Evolutionary conservation across 805 yeast species (phyloP), one percentile per base, ranked within the genome.

Genomic region (Candida methanosorbosa): DNA sequence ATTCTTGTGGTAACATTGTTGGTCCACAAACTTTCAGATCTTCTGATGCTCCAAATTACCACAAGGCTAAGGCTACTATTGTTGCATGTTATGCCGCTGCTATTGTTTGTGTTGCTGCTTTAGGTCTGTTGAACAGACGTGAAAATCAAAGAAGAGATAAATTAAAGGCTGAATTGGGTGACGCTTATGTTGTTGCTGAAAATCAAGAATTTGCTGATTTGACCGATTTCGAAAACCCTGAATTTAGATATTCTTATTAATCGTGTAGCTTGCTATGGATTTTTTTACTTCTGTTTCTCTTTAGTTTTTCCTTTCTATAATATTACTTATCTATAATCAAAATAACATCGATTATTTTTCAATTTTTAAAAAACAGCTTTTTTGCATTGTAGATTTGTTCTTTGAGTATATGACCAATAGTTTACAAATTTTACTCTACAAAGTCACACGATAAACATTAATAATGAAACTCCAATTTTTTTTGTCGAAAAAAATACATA

Each of bases 11-110:
- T 16, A 75, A 78, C 50, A 59, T 80, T 32, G 70, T 75, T 33
- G 87, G 87, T 6, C 85, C 88, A 4, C 85, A 78, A 51, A 64
- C 81, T 15, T 81, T 81, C 60, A 64, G 63, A 39, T 55, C 67
- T 2, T 48, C 57, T 9, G 75, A 78, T 36, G 74, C 72, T 17
- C 85, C 85, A 14, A 50, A 54, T 16, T 81, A 79, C 49, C 55
- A 53, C 8, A 69, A 72, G 23, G 82, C 80, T 4, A 74, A 73
- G 45, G 60, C 68, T 30, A 64, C 76, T 2, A 65, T 75, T 56
- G 65, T 76, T 39, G 70, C 64, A 14, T 66, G 75, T 30, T 69
- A 73, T 44, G 30, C n/a, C n/a, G 4, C 19, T 15, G 19, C 19
- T 14, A 12, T 35, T 6, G 24, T 26, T 12, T 7, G 9, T 9